These are phyloP conservation scores for Angophora floribunda DNA, from an alignment of 345 rosid species.

Conservation along the genomic window DNA sequence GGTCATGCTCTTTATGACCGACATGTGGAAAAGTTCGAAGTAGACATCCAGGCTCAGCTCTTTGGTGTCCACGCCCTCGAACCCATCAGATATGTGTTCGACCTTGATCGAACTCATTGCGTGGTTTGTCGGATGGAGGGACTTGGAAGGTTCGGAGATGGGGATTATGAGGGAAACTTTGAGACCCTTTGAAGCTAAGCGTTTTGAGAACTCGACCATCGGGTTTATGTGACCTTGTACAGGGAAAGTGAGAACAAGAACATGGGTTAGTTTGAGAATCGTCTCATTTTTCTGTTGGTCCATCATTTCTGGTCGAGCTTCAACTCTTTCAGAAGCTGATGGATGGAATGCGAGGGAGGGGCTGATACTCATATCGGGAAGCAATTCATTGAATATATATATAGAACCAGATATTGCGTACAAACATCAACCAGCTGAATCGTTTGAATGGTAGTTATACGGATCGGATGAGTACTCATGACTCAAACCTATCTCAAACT, in stretches of 20 bases:
- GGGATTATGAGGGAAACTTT: conserved; percentile 4
- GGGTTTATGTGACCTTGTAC: conserved; percentile 25
- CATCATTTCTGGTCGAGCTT: not conserved
- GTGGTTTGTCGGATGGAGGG: not conserved
- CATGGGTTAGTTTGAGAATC: not conserved
- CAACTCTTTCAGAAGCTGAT: not conserved
- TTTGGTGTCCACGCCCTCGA: not conserved
- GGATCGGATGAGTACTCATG: not conserved
- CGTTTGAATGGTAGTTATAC: not conserved
- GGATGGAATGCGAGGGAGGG: not conserved
- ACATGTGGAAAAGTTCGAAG: not conserved
- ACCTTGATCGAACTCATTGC: not conserved
- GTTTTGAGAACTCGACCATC: conserved; percentile 15
- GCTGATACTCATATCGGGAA: not conserved
- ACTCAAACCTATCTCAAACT: not conserved
- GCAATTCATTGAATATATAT: not conserved
- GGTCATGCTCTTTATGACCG: not conserved
- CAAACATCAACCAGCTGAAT: not conserved
- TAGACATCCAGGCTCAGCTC: not conserved
- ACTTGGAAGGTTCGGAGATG: not conserved
- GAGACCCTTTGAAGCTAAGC: conserved; percentile 13
- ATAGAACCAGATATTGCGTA: not conserved
- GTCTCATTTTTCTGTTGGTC: not conserved
- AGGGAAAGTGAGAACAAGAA: conserved; percentile 4
- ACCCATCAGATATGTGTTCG: conserved; percentile 7